These are phyloP conservation scores for Chimonanthus salicifolius DNA, from an alignment of 164 flowering plant genomes.

Conservation along the genomic window DNA sequence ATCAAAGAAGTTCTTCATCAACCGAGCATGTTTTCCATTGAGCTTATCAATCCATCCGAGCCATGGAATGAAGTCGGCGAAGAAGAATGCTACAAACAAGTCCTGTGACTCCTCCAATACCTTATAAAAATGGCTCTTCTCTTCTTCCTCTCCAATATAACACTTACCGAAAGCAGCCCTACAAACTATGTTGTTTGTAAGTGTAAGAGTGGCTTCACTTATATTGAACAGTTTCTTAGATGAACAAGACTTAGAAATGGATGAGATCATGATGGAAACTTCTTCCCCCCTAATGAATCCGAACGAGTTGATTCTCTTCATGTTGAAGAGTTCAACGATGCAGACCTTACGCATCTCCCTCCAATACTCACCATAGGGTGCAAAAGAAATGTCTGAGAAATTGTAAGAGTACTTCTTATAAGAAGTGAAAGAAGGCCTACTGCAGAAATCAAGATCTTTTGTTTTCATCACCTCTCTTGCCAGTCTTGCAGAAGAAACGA, in stretches of 20 bases:
- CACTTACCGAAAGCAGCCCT: conserved; percentile 8
- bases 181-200: conserved; percentile 1
- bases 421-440: not conserved
- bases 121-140: conserved; percentile 21
- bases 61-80: conserved; percentile 1
- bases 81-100: conserved; percentile 42
- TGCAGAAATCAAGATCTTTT: conserved; percentile 8
- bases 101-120: conserved; percentile 41
- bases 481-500: conserved; percentile 3
- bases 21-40: not conserved
- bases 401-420: not conserved
- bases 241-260: not conserved
- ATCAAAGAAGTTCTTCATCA: not conserved
- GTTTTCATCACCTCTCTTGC: conserved; percentile 5
- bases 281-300: conserved; percentile 4
- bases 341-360: not conserved
- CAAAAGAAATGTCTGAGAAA: not conserved
- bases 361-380: conserved; percentile 4
- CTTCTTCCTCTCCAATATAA: not conserved
- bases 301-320: conserved; percentile 3
- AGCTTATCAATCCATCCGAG: conserved; percentile 3
- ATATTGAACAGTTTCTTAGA: not conserved
- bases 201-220: not conserved
- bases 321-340: not conserved
- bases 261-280: not conserved